A percentile compares a stretch with the other conserved stretches of the same genome.
phyloP scores from a whole-genome alignment of 2,329 filamentous ascomycete species.

The Aspergillus sojae region DNA sequence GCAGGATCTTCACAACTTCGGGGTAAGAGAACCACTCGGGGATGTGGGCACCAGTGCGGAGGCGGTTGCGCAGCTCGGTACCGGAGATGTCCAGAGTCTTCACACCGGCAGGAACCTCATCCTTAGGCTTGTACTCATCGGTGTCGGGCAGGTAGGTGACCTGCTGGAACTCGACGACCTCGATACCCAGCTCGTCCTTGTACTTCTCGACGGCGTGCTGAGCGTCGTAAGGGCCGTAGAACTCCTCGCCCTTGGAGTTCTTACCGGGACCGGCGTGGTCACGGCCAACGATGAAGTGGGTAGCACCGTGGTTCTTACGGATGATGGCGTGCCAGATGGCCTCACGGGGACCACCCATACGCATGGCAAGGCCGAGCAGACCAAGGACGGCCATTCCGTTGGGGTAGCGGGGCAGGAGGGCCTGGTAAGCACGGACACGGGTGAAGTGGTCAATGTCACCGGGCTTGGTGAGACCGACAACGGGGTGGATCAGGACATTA shows the following conservation, averaged over 20 bases:
- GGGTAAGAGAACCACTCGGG: slow-evolving; percentile 99
- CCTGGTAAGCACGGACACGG: slow-evolving; percentile 97
- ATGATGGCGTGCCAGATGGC: slow-evolving; percentile 99
- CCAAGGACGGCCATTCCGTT: slow-evolving; percentile 98
- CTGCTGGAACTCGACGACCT: slow-evolving; percentile 99
- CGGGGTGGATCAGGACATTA: slow-evolving; percentile 98
- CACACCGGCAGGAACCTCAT: slow-evolving; percentile 81
- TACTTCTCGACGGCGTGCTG: slow-evolving; percentile 97
- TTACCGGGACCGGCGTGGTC: slow-evolving; percentile 98
- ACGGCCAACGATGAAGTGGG: slow-evolving; percentile 98
- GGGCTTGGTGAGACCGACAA: slow-evolving; percentile 97
- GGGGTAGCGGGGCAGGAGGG: slow-evolving; percentile 91
- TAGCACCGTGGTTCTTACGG: slow-evolving; percentile 98
- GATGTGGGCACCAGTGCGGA: slow-evolving; percentile 90
- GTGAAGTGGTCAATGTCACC: slow-evolving; percentile 99
- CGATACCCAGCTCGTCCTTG: slow-evolving; percentile 93
- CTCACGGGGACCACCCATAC: slow-evolving; percentile 97
- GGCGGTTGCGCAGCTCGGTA: slow-evolving; percentile 87
- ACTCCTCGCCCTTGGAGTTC: slow-evolving; percentile 95
- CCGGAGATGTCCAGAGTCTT: slow-evolving; percentile 87
- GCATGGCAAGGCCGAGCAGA: slow-evolving; percentile 94
- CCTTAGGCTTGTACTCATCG: slow-evolving; percentile 93
- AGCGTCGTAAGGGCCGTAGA: slow-evolving; percentile 97
- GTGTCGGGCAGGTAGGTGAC: slow-evolving; percentile 98
- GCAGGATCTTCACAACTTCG: slow-evolving; percentile 93